Conservation (phyloP, 1,139 yeast genomes). For the Scheffersomyces titani region DNA sequence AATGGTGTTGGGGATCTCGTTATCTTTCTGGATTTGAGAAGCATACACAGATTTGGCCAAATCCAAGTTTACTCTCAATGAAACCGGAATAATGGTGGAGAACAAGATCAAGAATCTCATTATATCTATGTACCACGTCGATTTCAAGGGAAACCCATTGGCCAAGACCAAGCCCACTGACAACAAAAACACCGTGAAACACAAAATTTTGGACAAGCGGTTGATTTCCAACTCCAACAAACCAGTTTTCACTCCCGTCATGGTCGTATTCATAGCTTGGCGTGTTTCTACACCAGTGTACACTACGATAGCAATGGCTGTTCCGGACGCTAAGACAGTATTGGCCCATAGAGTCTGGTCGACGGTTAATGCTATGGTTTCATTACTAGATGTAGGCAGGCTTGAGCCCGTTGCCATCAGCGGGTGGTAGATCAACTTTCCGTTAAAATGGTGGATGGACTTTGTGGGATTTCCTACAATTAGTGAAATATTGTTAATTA, state of each 20-base stretch:
- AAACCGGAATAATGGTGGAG: conserved; percentile 94
- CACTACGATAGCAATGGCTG: conserved; percentile 81
- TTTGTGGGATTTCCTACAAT: conserved; percentile 79
- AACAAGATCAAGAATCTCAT: conserved; percentile 88
- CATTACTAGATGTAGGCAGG: conserved; percentile 33
- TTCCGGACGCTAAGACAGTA: conserved; percentile 92
- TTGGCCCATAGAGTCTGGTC: conserved; percentile 99
- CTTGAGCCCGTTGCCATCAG: conserved; percentile 22
- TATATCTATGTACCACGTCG: conserved; percentile 84
- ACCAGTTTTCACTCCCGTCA: conserved; percentile 89
- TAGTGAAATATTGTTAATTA: conserved; percentile 48
- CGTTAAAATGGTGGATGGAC: conserved; percentile 78
- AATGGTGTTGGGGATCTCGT: conserved; percentile 77
- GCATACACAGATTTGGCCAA: conserved; percentile 96
- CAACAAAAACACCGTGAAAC: conserved; percentile 79
- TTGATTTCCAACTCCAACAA: conserved; percentile 89
- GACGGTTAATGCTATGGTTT: conserved; percentile 68
- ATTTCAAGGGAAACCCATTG: conserved; percentile 66
- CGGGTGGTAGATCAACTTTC: conserved; percentile 57
- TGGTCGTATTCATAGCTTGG: conserved; percentile 90
- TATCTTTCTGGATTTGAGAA: conserved; percentile 88
- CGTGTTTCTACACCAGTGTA: conserved; percentile 94
- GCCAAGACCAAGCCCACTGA: conserved; percentile 77
- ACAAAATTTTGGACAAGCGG: conserved; percentile 80
- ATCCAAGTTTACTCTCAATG: conserved; percentile 90